Base-by-base conservation (phyloP, 176 grass and related monocot genomes). In the maize (Zea mays) region DNA sequence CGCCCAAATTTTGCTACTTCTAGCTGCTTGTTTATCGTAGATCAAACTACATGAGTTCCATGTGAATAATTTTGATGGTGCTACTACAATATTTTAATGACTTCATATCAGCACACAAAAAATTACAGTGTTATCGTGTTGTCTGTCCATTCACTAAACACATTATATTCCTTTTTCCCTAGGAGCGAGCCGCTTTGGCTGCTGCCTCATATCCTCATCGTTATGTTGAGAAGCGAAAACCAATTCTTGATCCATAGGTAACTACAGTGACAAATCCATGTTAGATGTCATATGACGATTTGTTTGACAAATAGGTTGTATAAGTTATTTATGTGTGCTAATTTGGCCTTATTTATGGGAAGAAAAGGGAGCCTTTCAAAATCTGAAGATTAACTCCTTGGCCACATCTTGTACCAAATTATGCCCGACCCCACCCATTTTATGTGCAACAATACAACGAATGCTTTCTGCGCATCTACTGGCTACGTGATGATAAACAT, bases 221-320 rank as follows among this genome's bases (percentile, higher is more conserved):
- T 3, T 97, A 93, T 83, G 66, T 97, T 66, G 94, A 97, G 84
- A 97, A 97, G 81, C 81, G 85, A 51, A 97, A 90, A 66, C 94
- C 94, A 27, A 27, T 27, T 27, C 27, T 27, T 27, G 27, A 27
- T 27, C 27, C 27, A 27, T 27, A 27, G 27, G 94, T 93, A 84
- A 10, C 40, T 5, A n/a, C n/a, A n/a, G n/a, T n/a, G n/a, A n/a
- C n/a, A 57, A 8, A 7, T 13, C 12, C 1, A 11, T 61, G 40
- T 37, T 36, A 34, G 10, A 44, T 56, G 14, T 17, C 10, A 14
- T 11, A 12, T 5, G 60, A 36, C 4, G 15, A 63, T 16, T 80
- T 67, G 61, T 40, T 79, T 40, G 19, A 54, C 64, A 7, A 49
- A 76, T 13, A 27, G 40, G 10, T 54, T 79, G 4, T 44, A 4